Percentiles rank a stretch among this genome's conserved stretches.
Evolutionary conservation across 176 grass and related monocot genomes (phyloP).

Genomic region (Rhynchospora pubera): DNA sequence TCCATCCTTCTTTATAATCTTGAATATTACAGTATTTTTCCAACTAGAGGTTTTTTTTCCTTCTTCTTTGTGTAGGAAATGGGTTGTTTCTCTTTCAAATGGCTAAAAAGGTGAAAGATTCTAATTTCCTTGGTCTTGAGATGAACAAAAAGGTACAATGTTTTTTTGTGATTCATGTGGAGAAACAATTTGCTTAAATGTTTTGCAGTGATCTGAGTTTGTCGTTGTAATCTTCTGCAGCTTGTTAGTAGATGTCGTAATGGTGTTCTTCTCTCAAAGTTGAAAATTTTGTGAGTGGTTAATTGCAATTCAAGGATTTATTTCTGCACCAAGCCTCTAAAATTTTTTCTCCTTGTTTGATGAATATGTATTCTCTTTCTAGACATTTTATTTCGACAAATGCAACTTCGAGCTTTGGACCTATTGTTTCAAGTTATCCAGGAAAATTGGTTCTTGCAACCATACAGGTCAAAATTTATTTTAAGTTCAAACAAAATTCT

Average conservation of each 20-base stretch:
- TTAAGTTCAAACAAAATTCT: not conserved
- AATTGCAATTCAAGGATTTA: constrained; percentile 6
- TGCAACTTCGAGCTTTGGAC: constrained; percentile 82
- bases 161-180: not conserved
- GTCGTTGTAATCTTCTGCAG: constrained; percentile 31
- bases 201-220: not conserved
- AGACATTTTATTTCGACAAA: constrained; percentile 89
- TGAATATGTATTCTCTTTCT: constrained; percentile 8
- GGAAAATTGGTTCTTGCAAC: constrained; percentile 56
- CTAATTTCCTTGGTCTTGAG: constrained; percentile 94
- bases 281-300: constrained; percentile 66
- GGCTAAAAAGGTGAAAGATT: constrained; percentile 45
- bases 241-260: constrained; percentile 76
- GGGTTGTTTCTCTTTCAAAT: constrained; percentile 86
- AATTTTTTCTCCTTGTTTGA: constrained; percentile 14
- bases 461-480: constrained; percentile 64
- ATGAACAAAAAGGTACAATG: constrained; percentile 70
- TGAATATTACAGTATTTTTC: not conserved
- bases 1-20: not conserved
- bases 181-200: not conserved
- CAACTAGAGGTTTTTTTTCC: not conserved
- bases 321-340: not conserved
- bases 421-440: constrained; percentile 83
- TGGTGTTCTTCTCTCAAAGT: constrained; percentile 33
- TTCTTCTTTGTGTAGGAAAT: constrained; percentile 63